Evolutionary conservation across 768 basidiomycete species (phyloP).

Genomic region (Leccinum aurantiacum): DNA sequence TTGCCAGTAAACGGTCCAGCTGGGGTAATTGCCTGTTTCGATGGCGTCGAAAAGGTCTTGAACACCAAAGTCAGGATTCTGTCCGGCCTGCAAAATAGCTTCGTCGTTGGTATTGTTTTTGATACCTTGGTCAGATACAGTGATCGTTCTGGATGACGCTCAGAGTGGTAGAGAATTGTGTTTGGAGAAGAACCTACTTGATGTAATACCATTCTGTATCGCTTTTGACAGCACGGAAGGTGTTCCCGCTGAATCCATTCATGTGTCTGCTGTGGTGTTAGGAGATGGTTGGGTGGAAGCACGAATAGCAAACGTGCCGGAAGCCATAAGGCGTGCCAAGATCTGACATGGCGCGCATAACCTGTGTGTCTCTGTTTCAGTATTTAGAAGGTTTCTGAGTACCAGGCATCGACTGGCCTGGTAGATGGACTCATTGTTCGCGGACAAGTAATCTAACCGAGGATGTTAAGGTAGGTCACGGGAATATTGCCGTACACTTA

Average conservation of each 20-base stretch:
- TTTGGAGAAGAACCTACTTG: slow-evolving; percentile 35
- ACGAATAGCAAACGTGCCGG: slow-evolving; percentile 23
- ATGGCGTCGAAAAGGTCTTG: slow-evolving; percentile 58
- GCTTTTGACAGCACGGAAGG: slow-evolving; percentile 44
- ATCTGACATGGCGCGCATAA: slow-evolving; percentile 53
- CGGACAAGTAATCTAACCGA: slow-evolving; percentile 43
- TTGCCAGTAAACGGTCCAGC: slow-evolving; percentile 60
- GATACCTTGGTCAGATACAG: slow-evolving; percentile 37
- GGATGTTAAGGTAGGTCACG: neutral
- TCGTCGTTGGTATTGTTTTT: slow-evolving; percentile 39
- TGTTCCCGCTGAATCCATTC: slow-evolving; percentile 53
- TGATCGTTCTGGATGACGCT: slow-evolving; percentile 21
- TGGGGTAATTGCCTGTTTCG: slow-evolving; percentile 50
- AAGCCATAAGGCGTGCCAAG: slow-evolving; percentile 55
- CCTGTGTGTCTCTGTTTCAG: slow-evolving; percentile 20
- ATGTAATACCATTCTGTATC: slow-evolving; percentile 55
- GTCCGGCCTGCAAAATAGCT: slow-evolving; percentile 38
- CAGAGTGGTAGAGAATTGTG: neutral
- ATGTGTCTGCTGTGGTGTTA: slow-evolving; percentile 33
- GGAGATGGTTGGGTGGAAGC: neutral
- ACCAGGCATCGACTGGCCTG: slow-evolving; percentile 20
- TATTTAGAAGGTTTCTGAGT: neutral
- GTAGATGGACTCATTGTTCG: slow-evolving; percentile 48
- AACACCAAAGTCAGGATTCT: slow-evolving; percentile 52
- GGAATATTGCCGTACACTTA: slow-evolving; percentile 1